Evolutionary conservation across 169 alveolate species (phyloP).

Genomic region (Plasmodium coatneyi): DNA sequence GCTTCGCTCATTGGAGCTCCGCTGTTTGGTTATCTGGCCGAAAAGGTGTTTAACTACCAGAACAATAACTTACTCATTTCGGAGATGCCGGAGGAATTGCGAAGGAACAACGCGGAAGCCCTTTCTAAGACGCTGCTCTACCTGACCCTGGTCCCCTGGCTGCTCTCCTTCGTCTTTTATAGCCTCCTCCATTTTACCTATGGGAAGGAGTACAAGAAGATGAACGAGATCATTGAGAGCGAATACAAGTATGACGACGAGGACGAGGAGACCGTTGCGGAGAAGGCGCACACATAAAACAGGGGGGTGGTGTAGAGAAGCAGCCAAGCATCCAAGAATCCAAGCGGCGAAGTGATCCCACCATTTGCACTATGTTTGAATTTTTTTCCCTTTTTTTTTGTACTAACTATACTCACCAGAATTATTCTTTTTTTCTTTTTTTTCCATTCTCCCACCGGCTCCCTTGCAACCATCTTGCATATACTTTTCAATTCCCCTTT

Average conservation of each 20-base stretch:
- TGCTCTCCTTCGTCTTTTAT: constrained; percentile 84
- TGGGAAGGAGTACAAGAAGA: constrained; percentile 75
- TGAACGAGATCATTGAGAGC: constrained; percentile 59
- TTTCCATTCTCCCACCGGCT: neutral
- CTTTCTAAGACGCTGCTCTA: constrained; percentile 86
- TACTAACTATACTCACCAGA: neutral
- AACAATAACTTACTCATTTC: constrained; percentile 81
- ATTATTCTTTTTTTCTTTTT: neutral
- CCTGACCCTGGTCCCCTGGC: constrained; percentile 88
- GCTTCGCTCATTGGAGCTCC: constrained; percentile 92
- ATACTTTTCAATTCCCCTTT: neutral
- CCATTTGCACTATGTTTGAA: neutral
- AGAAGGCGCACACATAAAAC: neutral
- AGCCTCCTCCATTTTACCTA: constrained; percentile 87
- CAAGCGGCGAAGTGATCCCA: neutral
- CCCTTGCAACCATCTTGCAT: neutral
- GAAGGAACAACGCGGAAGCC: constrained; percentile 89
- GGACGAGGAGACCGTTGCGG: constrained; percentile 62
- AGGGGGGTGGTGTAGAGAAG: neutral
- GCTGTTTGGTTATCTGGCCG: constrained; percentile 90
- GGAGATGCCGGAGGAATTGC: constrained; percentile 84
- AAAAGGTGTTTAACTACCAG: constrained; percentile 88
- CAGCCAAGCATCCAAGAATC: neutral
- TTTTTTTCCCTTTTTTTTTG: neutral
- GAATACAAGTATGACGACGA: constrained; percentile 75